Conservation (phyloP, 1,139 yeast species). For the Kodamaea ohmeri region DNA sequence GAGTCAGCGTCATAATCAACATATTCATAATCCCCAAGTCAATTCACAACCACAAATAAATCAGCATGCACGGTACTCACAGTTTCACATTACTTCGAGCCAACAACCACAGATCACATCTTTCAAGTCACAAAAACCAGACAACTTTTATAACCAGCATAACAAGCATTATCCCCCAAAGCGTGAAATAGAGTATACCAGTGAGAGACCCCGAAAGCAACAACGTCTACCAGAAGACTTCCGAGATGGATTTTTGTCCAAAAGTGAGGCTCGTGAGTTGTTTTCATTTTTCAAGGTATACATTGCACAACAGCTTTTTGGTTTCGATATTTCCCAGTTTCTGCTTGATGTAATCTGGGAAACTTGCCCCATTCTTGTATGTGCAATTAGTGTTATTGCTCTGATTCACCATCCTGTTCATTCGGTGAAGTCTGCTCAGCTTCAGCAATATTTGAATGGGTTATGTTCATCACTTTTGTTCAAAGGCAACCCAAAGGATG, state of each 20-base stretch:
- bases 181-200: neutral
- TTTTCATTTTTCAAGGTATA: slow-evolving; percentile 53
- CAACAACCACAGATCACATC: too few species aligned
- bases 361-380: slow-evolving; percentile 56
- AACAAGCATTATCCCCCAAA: too few species aligned
- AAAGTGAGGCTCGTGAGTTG: slow-evolving; percentile 48
- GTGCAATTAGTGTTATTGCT: slow-evolving; percentile 62
- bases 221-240: slow-evolving; percentile 29
- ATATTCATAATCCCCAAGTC: neutral
- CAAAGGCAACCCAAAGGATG: slow-evolving; percentile 39
- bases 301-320: slow-evolving; percentile 64
- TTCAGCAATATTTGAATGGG: slow-evolving; percentile 44
- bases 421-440: slow-evolving; percentile 32
- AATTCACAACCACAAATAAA: neutral
- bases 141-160: too few species aligned
- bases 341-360: slow-evolving; percentile 53
- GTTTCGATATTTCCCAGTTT: slow-evolving; percentile 56
- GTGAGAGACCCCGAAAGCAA: slow-evolving; percentile 1
- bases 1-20: slow-evolving; percentile 12
- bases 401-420: slow-evolving; percentile 58
- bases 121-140: too few species aligned
- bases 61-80: slow-evolving; percentile 1
- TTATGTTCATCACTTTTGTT: slow-evolving; percentile 48
- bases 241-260: slow-evolving; percentile 33
- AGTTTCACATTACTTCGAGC: too few species aligned